Percentiles rank a stretch among this genome's conserved stretches.
Conservation (phyloP, 441 rosid genomes). For the Viola pubescens region DNA sequence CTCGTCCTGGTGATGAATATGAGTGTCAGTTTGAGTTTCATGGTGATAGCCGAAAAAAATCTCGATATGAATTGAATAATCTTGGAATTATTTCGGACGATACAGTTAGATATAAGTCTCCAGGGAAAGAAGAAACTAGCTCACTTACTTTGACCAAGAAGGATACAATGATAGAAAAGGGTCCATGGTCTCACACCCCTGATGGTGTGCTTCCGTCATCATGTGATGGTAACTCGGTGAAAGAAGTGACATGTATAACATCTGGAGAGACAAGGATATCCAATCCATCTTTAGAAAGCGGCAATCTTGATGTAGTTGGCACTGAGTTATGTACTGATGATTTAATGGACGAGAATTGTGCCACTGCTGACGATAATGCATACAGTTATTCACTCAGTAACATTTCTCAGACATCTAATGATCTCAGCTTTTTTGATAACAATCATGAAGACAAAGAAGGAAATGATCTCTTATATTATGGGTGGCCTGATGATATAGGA, state of each 20-base stretch:
- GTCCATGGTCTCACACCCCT: slow-evolving; percentile 41
- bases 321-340: slow-evolving; percentile 33
- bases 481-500: slow-evolving; percentile 70
- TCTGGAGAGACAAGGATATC: slow-evolving; percentile 38
- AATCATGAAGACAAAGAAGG: slow-evolving; percentile 47
- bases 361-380: slow-evolving; percentile 28
- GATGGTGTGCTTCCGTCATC: slow-evolving; percentile 35
- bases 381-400: slow-evolving; percentile 46
- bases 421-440: slow-evolving; percentile 50
- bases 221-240: slow-evolving; percentile 28
- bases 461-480: slow-evolving; percentile 54
- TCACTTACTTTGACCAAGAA: slow-evolving; percentile 23
- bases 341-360: slow-evolving; percentile 37
- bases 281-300: slow-evolving; percentile 31
- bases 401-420: slow-evolving; percentile 37
- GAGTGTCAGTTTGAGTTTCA: slow-evolving; percentile 29
- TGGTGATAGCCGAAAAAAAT: slow-evolving; percentile 39
- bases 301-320: slow-evolving; percentile 26
- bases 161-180: slow-evolving; percentile 51
- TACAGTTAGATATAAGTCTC: slow-evolving; percentile 22
- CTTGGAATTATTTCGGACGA: slow-evolving; percentile 27
- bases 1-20: slow-evolving; percentile 34
- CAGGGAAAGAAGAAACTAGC: slow-evolving; percentile 29
- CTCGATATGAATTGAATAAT: slow-evolving; percentile 31
- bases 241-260: slow-evolving; percentile 33